phyloP scores from a whole-genome alignment of 1,284 basidiomycete species.

The Phaffia rhodozyma region DNA sequence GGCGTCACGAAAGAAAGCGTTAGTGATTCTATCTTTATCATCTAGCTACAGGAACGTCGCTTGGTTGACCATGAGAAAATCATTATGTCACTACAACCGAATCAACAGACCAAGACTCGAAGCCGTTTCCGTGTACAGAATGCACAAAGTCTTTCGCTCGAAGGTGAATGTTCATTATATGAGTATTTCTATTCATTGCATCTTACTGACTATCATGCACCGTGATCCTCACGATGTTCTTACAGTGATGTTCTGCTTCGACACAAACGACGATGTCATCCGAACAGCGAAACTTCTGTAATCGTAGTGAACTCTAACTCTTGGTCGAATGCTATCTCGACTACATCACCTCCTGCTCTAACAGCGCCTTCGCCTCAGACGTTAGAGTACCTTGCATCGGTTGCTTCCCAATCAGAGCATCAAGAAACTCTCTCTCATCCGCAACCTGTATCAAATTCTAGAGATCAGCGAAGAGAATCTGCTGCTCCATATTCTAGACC shows the following conservation, averaged over 20 bases:
- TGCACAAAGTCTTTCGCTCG: slow-evolving; percentile 36
- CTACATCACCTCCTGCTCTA: slow-evolving; percentile 4
- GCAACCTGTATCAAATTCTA: too few relatives aligned
- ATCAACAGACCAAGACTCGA: slow-evolving; percentile 33
- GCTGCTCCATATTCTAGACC: neutral
- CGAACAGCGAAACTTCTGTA: slow-evolving; percentile 25
- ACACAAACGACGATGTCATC: slow-evolving; percentile 36
- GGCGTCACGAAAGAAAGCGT: slow-evolving; percentile 37
- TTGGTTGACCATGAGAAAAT: neutral
- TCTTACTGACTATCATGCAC: neutral
- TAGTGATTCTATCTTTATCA: slow-evolving; percentile 16
- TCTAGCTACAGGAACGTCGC: neutral
- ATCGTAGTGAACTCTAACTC: slow-evolving; percentile 31
- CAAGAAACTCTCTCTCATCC: neutral
- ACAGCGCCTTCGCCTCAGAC: neutral
- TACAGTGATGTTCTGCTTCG: slow-evolving; percentile 36
- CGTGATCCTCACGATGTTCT: neutral
- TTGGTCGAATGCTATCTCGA: slow-evolving; percentile 26
- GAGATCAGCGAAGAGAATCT: too few relatives aligned
- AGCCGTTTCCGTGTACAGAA: slow-evolving; percentile 35
- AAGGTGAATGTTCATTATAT: slow-evolving; percentile 26
- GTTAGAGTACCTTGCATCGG: neutral
- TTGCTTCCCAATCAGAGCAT: neutral
- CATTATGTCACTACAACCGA: neutral
- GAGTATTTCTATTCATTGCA: neutral